These are phyloP conservation scores for Eucalyptus pauciflora DNA, from an alignment of 345 rosid genomes.

Conservation along the genomic window DNA sequence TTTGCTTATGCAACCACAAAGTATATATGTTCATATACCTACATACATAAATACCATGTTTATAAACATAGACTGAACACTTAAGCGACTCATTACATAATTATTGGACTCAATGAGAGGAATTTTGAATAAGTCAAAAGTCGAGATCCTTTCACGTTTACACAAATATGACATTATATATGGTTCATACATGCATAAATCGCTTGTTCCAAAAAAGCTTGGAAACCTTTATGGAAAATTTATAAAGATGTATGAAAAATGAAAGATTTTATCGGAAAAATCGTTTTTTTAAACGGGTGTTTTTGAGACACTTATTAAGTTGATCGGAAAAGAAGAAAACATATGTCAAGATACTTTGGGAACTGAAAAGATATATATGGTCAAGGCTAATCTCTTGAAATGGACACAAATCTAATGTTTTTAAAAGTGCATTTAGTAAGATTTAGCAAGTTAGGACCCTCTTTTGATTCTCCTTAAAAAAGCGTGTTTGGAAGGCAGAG, in stretches of 20 bases:
- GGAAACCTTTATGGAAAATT: background rate
- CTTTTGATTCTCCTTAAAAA: background rate
- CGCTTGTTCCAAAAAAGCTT: too few relatives aligned
- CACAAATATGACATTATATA: too few relatives aligned
- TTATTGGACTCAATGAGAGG: background rate
- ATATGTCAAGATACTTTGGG: background rate
- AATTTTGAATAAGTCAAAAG: too few relatives aligned
- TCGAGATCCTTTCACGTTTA: background rate
- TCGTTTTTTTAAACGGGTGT: rapidly evolving
- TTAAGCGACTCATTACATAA: background rate
- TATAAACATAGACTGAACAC: too few relatives aligned
- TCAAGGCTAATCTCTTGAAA: background rate
- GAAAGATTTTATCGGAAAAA: background rate
- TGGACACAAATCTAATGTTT: background rate
- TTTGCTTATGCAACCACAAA: background rate
- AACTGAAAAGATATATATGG: background rate
- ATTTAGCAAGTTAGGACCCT: background rate
- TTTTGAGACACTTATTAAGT: background rate
- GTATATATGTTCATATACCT: background rate
- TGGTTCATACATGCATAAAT: background rate
- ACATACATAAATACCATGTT: too few relatives aligned
- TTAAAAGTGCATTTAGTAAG: rapidly evolving
- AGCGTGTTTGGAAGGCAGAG: too few relatives aligned
- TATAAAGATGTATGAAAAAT: background rate
- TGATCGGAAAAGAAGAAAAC: rapidly evolving